Base-by-base conservation (phyloP, 1,284 basidiomycete genomes). In the Trametes polyzona region DNA sequence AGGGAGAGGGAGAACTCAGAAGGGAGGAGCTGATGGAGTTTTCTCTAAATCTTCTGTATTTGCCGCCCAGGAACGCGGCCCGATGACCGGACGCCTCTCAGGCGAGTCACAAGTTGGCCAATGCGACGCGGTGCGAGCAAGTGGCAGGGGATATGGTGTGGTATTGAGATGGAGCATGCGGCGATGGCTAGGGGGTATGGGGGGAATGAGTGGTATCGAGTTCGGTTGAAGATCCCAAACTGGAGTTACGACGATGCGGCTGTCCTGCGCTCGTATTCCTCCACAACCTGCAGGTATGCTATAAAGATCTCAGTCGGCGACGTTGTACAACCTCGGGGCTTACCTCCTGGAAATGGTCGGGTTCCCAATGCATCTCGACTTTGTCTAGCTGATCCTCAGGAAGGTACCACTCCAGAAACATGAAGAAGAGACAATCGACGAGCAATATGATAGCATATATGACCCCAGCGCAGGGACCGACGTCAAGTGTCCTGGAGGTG, bases 371-470 rank as follows among this genome's bases (percentile, higher is more conserved):
- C 58, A 69, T 73, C 12, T 72, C 73, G 1, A 91, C 90, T 67
- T 83, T 87, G 69, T 93, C 87, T 50, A 93, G 72, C 44, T 86
- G 78, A 36, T 84, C 80, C 23, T 83, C 75, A 0, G 92, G 92
- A 68, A 86, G 79, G 75, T 83, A 83, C 87, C 86, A 90, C 65
- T 94, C 89, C 3, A 95, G 74, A 49, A 92, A 76, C 62, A 83
- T 65, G 68, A 90, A 91, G 70, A 93, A 93, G 9, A 93, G 70
- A 67, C 90, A 91, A 58, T 92, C 88, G 2, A 94, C 89, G 19
- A 92, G 76, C 24, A 95, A 76, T 17, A 95, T 93, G 54, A 87
- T 84, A 0, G 86, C 83, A 65, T 89, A 93, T 37, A 95, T 93
- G 1, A 82, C 82, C 3, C 93, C 93, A 0, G 84, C 87, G 46